Evolutionary conservation across 208 protist genomes (phyloP), one percentile per base, ranked within the genome.

Genomic region (Acanthamoeba quina): DNA sequence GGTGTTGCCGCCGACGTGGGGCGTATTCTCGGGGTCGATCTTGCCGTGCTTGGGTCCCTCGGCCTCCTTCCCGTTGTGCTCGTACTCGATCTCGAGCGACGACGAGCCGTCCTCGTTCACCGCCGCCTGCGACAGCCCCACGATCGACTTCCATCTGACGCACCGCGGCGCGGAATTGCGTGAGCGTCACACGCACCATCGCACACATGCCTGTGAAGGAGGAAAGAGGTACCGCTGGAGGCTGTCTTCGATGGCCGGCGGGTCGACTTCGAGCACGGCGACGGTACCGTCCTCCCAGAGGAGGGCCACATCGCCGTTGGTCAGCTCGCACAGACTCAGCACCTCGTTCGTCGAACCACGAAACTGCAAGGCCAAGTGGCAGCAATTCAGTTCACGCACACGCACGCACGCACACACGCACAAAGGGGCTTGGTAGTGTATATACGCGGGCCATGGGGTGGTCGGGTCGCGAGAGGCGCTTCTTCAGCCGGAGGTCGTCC

Each of bases 1-100:
- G 2, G 62, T 91, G 74, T 96, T 96, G 34, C 95, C 95, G 15
- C 95, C 95, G 2, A 94, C 74, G 60, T 96, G 95, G 15, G 52
- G 64, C 5, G 31, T 54, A 58, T 83, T 95, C 21, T 62, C 89
- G 19, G 68, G 56, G 17, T 95, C 95, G 10, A 94, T n/a, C 94
- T 96, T 78, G 56, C 95, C 95, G 37, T 95, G 80, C 80, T 96
- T 96, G 52, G 95, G 95, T 5, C 91, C 64, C 41, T 90, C 21
- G 44, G 80, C 92, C 26, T 94, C 92, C 24, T 94, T 94, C 24
- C 92, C 92, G 58, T 94, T 94, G 58, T 94, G 66, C 52, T 93
- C 66, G 49, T 93, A 94, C 31, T 82, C 49, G 37, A 94, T 88
- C 31, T 94, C 62, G 26, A 93, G 88, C 7, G 62, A n/a, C 26